Conservation (phyloP, 179 eudicot genomes). For the Kewa caespitosa region DNA sequence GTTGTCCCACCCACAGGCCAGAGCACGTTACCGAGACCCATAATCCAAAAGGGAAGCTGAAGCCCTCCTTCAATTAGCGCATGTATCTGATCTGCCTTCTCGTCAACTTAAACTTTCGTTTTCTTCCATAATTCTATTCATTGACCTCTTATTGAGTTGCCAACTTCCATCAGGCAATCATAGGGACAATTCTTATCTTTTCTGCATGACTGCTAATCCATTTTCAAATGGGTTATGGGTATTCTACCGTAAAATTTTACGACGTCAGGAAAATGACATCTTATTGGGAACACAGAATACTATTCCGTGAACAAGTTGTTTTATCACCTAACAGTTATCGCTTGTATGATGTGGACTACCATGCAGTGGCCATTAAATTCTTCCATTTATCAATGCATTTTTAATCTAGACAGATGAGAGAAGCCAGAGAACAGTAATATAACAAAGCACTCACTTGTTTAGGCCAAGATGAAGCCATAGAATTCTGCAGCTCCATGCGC, state of each 20-base stretch:
- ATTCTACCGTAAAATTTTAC: neutral
- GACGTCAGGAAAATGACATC: neutral
- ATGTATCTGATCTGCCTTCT: neutral
- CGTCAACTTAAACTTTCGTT: neutral
- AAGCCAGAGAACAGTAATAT: conserved; percentile 6
- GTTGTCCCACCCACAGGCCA: too few relatives aligned
- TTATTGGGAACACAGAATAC: neutral
- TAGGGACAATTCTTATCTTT: too few relatives aligned
- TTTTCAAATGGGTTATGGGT: too few relatives aligned
- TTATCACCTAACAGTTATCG: neutral
- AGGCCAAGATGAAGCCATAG: conserved; percentile 93
- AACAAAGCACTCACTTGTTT: conserved; percentile 72
- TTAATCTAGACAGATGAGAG: neutral
- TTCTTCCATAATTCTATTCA: neutral
- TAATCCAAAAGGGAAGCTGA: too few relatives aligned
- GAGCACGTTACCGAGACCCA: too few relatives aligned
- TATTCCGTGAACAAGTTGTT: too few relatives aligned
- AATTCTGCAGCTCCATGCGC: conserved; percentile 93
- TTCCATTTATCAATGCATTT: neutral
- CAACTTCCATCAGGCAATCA: neutral
- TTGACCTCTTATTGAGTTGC: neutral
- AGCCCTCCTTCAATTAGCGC: neutral
- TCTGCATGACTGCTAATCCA: too few relatives aligned
- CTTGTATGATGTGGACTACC: neutral
- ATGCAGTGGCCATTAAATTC: neutral